phyloP scores from a whole-genome alignment of 2,329 filamentous ascomycete species.

The Aspergillus felis region DNA sequence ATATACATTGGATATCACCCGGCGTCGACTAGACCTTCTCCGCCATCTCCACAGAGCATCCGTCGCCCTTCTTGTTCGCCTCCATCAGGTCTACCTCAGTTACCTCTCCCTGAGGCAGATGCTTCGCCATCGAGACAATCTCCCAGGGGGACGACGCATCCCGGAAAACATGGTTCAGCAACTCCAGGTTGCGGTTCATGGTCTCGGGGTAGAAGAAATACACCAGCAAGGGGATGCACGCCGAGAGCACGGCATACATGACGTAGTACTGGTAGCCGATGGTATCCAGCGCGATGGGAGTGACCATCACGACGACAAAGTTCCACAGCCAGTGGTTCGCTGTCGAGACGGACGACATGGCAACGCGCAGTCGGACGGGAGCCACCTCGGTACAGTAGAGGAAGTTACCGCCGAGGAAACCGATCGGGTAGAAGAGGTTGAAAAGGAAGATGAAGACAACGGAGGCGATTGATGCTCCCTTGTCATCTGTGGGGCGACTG shows the following conservation, averaged over 20 bases:
- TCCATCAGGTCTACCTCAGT: constrained; percentile 9
- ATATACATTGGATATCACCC: too few species aligned
- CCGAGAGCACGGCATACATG: constrained; percentile 48
- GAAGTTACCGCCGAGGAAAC: constrained; percentile 59
- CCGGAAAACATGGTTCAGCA: constrained; percentile 61
- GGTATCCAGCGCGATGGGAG: constrained; percentile 54
- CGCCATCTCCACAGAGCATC: not conserved
- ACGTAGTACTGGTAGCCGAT: constrained; percentile 53
- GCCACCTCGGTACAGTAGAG: constrained; percentile 43
- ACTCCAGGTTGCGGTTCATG: constrained; percentile 58
- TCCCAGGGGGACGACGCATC: constrained; percentile 16
- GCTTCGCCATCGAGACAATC: constrained; percentile 21
- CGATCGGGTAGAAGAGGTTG: constrained; percentile 62
- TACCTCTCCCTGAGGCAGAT: constrained; percentile 19
- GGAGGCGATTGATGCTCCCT: constrained; percentile 12
- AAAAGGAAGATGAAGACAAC: constrained; percentile 53
- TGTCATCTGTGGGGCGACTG: constrained; percentile 23
- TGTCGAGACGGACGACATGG: constrained; percentile 56
- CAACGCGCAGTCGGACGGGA: constrained; percentile 52
- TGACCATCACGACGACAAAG: constrained; percentile 63
- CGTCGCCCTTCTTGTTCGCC: not conserved
- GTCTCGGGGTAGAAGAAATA: constrained; percentile 60
- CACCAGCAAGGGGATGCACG: constrained; percentile 42
- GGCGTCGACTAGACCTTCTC: not conserved
- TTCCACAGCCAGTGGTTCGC: constrained; percentile 58